Conservation (phyloP, 176 grass and related monocot genomes). For the Oryza officinalis region DNA sequence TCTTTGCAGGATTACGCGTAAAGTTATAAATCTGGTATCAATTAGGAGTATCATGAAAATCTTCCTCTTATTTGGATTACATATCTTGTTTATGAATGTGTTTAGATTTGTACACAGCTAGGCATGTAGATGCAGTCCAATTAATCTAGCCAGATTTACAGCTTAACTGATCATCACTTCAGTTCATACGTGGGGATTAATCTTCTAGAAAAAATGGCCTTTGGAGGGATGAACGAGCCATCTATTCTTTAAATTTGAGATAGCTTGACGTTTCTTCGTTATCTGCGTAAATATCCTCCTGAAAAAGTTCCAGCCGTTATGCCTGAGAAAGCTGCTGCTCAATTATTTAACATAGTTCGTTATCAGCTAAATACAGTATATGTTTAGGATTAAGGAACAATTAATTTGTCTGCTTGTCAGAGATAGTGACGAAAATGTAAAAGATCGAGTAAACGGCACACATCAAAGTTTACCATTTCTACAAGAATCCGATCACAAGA, state of each 20-base stretch:
- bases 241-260: background rate
- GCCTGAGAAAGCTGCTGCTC: background rate
- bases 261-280: background rate
- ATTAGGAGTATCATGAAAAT: constrained; percentile 5
- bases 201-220: constrained; percentile 21
- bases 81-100: background rate
- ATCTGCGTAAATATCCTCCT: constrained; percentile 1
- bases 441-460: background rate
- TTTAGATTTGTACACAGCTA: background rate
- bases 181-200: background rate
- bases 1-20: constrained; percentile 4
- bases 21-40: background rate
- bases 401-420: background rate
- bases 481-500: no score
- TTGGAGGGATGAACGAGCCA: constrained; percentile 4
- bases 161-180: background rate
- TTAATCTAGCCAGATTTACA: background rate
- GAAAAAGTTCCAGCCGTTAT: background rate
- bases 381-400: background rate
- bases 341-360: background rate
- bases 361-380: background rate
- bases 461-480: background rate
- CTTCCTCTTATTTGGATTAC: background rate
- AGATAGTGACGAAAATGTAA: background rate
- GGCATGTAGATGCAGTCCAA: background rate